Conservation (phyloP, 2,329 filamentous ascomycete species). For the Calonectria fujianensis region DNA sequence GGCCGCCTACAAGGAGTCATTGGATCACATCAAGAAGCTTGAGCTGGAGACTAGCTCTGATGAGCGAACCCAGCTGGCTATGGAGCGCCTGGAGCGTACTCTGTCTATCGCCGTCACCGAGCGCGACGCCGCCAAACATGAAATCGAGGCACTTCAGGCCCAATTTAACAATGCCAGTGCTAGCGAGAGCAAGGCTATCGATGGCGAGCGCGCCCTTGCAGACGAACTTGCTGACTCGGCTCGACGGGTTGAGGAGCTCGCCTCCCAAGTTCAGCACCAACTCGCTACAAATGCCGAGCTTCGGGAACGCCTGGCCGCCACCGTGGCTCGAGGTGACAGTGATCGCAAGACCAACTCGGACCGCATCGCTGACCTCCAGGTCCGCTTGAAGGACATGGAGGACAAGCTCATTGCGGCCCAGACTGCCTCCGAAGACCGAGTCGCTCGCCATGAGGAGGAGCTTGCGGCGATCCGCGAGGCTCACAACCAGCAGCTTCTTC, state of each 20-base stretch:
- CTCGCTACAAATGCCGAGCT: constrained; percentile 85
- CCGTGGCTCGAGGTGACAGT: constrained; percentile 87
- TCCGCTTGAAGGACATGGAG: constrained; percentile 86
- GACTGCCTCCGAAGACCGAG: constrained; percentile 88
- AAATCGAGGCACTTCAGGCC: constrained; percentile 76
- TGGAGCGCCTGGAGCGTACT: constrained; percentile 79
- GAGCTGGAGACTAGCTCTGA: constrained; percentile 71
- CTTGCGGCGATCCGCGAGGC: constrained; percentile 84
- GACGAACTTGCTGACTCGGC: constrained; percentile 84
- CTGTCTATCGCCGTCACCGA: constrained; percentile 82
- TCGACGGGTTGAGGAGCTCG: constrained; percentile 85
- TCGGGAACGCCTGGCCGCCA: constrained; percentile 84
- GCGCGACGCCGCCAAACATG: constrained; percentile 81
- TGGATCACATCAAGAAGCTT: constrained; percentile 79
- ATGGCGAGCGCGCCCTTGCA: constrained; percentile 78
- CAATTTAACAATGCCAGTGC: constrained; percentile 76
- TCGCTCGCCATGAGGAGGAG: constrained; percentile 91
- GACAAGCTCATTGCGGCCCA: constrained; percentile 90
- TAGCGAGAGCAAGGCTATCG: constrained; percentile 73
- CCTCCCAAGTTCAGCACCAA: constrained; percentile 86
- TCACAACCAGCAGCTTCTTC: constrained; percentile 84
- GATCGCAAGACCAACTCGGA: constrained; percentile 87
- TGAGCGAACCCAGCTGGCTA: constrained; percentile 77
- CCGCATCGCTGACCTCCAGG: constrained; percentile 89
- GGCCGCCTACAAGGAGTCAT: constrained; percentile 79